Percentiles rank a stretch among this genome's conserved stretches.
phyloP scores from a whole-genome alignment of 2,329 filamentous ascomycete species.

The Trichoderma brevicompactum region DNA sequence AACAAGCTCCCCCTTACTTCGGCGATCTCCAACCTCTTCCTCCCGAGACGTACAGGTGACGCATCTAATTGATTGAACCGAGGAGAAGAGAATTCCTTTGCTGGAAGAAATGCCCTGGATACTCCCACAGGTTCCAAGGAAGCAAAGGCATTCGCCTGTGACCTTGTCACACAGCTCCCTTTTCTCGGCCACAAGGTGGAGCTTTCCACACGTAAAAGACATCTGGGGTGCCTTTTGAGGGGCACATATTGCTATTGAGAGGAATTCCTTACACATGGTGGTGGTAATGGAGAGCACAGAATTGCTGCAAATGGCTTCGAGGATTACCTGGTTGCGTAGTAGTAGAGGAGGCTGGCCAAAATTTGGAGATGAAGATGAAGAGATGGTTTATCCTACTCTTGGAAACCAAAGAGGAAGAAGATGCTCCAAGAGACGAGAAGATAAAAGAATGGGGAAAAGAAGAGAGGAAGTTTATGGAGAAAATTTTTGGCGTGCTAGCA shows the following conservation, averaged over 20 bases:
- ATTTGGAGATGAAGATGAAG: not conserved
- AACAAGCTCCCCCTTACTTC: conserved; percentile 26
- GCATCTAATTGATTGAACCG: conserved; percentile 31
- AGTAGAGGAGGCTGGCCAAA: not conserved
- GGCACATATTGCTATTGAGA: conserved; percentile 36
- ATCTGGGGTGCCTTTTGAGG: conserved; percentile 3
- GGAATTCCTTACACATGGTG: conserved; percentile 35
- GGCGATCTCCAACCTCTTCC: conserved; percentile 30
- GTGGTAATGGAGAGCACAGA: no score
- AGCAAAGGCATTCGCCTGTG: conserved; percentile 32
- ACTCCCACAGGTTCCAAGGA: conserved; percentile 35
- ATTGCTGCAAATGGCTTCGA: no score
- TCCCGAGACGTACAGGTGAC: conserved; percentile 31
- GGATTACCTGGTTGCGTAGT: not conserved
- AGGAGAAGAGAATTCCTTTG: conserved; percentile 18
- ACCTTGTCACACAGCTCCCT: conserved; percentile 31
- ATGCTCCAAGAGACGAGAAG: not conserved
- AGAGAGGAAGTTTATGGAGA: no score
- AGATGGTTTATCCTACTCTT: not conserved
- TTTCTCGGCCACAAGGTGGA: conserved; percentile 34
- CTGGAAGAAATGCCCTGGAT: conserved; percentile 14
- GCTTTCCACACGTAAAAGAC: conserved; percentile 33
- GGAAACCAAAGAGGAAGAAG: not conserved
- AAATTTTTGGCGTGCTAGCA: not conserved
- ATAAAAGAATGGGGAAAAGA: not conserved